These are phyloP conservation scores for Yamadazyma dendronema DNA, from an alignment of 1,139 yeast genomes.

Conservation along the genomic window DNA sequence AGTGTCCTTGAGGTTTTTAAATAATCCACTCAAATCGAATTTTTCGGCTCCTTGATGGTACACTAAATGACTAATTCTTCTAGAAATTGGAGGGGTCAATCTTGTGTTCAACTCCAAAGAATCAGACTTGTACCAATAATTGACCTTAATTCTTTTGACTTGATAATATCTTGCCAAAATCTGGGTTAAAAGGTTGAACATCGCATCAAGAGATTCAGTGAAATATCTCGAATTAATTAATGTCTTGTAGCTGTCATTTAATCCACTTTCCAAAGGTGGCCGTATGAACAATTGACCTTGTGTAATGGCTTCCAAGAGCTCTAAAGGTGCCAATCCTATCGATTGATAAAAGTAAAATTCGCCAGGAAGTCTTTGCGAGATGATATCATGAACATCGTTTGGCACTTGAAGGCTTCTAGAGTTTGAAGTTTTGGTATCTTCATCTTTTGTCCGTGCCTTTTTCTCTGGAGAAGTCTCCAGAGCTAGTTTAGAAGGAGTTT, in stretches of 20 bases:
- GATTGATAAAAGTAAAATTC: conserved; percentile 83
- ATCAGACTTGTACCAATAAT: conserved; percentile 59
- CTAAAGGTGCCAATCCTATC: conserved; percentile 68
- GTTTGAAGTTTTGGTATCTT: too few relatives aligned
- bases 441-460: neutral
- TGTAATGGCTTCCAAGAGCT: conserved; percentile 64
- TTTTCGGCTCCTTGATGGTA: conserved; percentile 22
- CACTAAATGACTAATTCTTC: conserved; percentile 32
- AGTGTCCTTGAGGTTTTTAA: conserved; percentile 18
- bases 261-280: conserved; percentile 70
- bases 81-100: conserved; percentile 40
- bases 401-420: conserved; percentile 48
- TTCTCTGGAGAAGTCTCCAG: too few relatives aligned
- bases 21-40: conserved; percentile 36
- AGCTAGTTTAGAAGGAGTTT: conserved; percentile 1
- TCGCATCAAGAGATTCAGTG: conserved; percentile 53
- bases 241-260: conserved; percentile 54
- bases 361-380: conserved; percentile 85
- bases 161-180: conserved; percentile 84
- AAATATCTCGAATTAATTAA: conserved; percentile 49
- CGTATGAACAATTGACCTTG: conserved; percentile 64
- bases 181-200: conserved; percentile 67
- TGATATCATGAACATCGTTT: conserved; percentile 74
- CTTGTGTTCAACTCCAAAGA: conserved; percentile 51
- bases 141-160: conserved; percentile 60